Evolutionary conservation across 139 green algal species (phyloP).

Genomic region (Micractinium conductrix): DNA sequence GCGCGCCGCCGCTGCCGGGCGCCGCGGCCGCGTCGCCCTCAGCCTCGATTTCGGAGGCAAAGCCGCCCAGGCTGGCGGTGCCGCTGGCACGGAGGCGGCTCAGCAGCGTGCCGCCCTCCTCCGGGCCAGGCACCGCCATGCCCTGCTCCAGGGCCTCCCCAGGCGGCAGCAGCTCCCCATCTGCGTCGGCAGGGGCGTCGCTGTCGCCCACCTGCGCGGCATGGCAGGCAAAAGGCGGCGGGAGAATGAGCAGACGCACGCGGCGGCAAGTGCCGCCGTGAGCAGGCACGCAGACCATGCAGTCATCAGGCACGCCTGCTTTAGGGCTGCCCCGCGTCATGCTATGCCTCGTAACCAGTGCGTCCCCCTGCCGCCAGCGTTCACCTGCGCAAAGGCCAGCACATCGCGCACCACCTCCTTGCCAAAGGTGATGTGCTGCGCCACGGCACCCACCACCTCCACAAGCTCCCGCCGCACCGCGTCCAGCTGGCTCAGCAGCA

Average conservation of each 20-base stretch:
- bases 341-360: neutral
- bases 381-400: slow-evolving; percentile 37
- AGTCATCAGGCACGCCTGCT: no score
- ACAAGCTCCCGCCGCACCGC: slow-evolving; percentile 57
- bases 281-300: no score
- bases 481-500: slow-evolving; percentile 63
- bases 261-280: no score
- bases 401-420: slow-evolving; percentile 57
- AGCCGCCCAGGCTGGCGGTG: slow-evolving; percentile 12
- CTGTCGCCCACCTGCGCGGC: neutral
- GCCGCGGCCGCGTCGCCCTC: neutral
- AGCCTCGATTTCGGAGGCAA: slow-evolving; percentile 18
- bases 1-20: neutral
- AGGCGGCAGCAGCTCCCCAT: neutral
- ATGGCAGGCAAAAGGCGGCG: neutral
- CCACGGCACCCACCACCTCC: slow-evolving; percentile 9
- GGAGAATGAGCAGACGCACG: neutral
- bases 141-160: neutral
- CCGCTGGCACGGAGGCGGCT: neutral
- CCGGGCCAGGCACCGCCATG: neutral
- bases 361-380: neutral
- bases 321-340: neutral
- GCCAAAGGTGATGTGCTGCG: slow-evolving; percentile 44
- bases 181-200: neutral
- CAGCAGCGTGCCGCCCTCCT: neutral